phyloP scores from a whole-genome alignment of 345 rosid genomes.

The Dipteronia dyeriana region DNA sequence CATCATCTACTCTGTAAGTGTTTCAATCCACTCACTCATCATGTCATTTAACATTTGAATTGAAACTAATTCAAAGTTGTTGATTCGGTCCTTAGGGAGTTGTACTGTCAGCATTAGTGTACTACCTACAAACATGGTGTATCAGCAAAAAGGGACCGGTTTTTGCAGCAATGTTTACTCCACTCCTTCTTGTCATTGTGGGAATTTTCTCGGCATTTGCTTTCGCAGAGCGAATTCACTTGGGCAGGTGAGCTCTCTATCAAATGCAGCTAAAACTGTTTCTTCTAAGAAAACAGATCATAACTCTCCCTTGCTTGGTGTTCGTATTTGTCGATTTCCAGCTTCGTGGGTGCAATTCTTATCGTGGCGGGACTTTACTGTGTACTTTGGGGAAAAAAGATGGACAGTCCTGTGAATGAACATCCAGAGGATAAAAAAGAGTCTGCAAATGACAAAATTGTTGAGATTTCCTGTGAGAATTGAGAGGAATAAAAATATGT shows the following conservation, averaged over 20 bases:
- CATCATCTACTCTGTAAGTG: constrained; percentile 38
- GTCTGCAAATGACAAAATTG: neutral
- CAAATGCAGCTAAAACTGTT: too few relatives aligned
- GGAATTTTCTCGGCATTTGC: constrained; percentile 44
- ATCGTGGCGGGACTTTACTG: constrained; percentile 40
- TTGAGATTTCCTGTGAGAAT: constrained; percentile 15
- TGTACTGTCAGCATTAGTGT: constrained; percentile 31
- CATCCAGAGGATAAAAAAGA: constrained; percentile 13
- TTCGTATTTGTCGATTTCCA: constrained; percentile 10
- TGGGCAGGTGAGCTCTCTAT: constrained; percentile 33
- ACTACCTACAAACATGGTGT: constrained; percentile 43
- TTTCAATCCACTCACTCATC: neutral
- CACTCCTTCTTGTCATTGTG: constrained; percentile 34
- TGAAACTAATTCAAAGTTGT: neutral
- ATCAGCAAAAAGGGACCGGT: constrained; percentile 47
- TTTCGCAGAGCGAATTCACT: constrained; percentile 46
- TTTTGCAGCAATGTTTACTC: constrained; percentile 44
- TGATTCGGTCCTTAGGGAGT: constrained; percentile 32
- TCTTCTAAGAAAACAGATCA: neutral
- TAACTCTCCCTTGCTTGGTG: neutral
- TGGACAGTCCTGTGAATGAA: constrained; percentile 14
- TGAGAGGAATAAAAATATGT: neutral
- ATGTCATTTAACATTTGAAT: too few relatives aligned
- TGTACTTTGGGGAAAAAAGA: constrained; percentile 43
- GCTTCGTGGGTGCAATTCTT: constrained; percentile 34